Evolutionary conservation across 2,329 filamentous ascomycete genomes (phyloP), one percentile per base, ranked within the genome.

Genomic region (Neonectria punicea): DNA sequence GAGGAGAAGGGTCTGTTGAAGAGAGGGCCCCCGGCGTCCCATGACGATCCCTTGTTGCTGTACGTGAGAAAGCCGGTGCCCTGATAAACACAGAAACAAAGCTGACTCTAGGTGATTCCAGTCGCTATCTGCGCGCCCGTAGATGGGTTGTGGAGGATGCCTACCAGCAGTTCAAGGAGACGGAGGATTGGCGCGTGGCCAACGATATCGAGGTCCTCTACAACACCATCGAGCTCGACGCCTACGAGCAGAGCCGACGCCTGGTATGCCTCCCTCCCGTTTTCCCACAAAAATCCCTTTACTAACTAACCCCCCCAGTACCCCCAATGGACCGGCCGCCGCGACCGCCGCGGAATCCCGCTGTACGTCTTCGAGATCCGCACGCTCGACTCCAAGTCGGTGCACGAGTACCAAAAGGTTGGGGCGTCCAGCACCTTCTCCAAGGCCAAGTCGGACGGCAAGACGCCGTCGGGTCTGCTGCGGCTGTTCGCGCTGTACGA

Each of bases 401-500:
- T 98, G 71, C 82, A 89, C 47, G 87, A 89, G 61, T 97, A 97
- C 80, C 92, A 95, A 76, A 92, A 91, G 75, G 81, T 83, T 30
- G 79, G 80, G 68, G 84, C 89, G 73, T 85, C 87, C 55, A 83
- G 83, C 20, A 84, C 84, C 46, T 84, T 86, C 64, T 86, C 86
- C 73, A 85, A 90, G 71, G 89, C 91, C 70, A 86, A 89, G 71
- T 82, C 86, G 7, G 87, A 90, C 67, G 87, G 88, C 69, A 91
- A 90, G 73, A 91, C 88, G 2, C 87, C 92, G 0, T 83, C 91
- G 28, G 93, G 93, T 75, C 87, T 97, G 75, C 84, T 98, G 57
- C 92, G 93, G 25, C 86, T 98, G 5, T 97, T 97, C 77, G 93
- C 94, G 1, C 85, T 98, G 16, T 98, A 98, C 82, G 95, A 98